phyloP scores from a whole-genome alignment of 257 asterid species.

The Solanum chmielewskii region DNA sequence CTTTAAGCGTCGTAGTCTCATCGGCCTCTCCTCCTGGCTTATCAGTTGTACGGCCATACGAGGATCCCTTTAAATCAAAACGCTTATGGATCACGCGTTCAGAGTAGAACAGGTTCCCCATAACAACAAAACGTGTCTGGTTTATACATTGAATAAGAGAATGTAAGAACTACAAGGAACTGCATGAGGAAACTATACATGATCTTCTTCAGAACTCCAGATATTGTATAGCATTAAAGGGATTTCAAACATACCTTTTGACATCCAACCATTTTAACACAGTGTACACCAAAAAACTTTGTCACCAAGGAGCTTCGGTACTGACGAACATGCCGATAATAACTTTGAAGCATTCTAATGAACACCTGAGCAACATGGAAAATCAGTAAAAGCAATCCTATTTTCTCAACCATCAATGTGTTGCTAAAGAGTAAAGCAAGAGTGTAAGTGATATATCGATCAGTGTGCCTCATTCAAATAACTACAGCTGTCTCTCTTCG shows the following conservation, averaged over 20 bases:
- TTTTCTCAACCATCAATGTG: not conserved
- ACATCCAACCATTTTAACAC: conserved; percentile 17
- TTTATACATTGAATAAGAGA: not conserved
- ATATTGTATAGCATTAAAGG: not conserved
- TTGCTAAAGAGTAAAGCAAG: not conserved
- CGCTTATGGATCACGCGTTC: conserved; percentile 67
- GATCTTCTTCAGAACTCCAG: not conserved
- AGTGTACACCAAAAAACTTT: conserved; percentile 15
- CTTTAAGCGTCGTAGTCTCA: conserved; percentile 78
- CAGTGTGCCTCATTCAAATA: not conserved
- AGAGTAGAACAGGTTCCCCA: conserved; percentile 84
- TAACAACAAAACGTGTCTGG: conserved; percentile 49
- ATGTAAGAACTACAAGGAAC: not conserved
- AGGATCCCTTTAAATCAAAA: conserved; percentile 77
- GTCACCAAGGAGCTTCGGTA: conserved; percentile 13
- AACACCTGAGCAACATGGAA: conserved; percentile 6
- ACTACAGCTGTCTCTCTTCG: not conserved
- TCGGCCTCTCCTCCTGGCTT: conserved; percentile 58
- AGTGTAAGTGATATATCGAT: not conserved
- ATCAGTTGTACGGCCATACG: conserved; percentile 67
- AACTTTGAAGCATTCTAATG: conserved; percentile 16
- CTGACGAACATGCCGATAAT: conserved; percentile 8
- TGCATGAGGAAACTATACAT: not conserved
- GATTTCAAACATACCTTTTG: conserved; percentile 10
- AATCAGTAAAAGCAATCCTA: not conserved